Conservation (phyloP, 2,329 filamentous ascomycete genomes). For the Pseudocercospora fuligena region DNA sequence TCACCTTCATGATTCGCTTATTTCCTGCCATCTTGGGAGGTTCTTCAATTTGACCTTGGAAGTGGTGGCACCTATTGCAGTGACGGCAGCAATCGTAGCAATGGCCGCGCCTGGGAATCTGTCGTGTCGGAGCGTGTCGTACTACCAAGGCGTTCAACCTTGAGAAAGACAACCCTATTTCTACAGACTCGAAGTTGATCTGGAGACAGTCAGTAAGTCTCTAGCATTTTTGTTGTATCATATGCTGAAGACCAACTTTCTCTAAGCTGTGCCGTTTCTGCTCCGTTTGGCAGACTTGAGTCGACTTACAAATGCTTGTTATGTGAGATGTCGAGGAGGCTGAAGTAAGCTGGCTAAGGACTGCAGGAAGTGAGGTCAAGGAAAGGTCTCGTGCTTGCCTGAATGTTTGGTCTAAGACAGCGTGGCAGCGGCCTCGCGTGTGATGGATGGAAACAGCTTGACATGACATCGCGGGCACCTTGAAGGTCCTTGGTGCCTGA, state of each 20-base stretch:
- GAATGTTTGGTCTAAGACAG: background rate
- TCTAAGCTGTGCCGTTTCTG: too few relatives aligned
- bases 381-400: slow-evolving; percentile 7
- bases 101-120: too few relatives aligned
- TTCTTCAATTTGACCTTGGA: background rate
- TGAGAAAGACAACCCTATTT: too few relatives aligned
- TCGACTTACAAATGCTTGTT: background rate
- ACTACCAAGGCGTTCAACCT: too few relatives aligned
- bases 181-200: too few relatives aligned
- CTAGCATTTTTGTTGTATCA: too few relatives aligned
- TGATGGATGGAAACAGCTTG: background rate
- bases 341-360: background rate
- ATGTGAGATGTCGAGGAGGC: background rate
- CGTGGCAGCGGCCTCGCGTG: background rate
- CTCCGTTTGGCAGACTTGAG: too few relatives aligned
- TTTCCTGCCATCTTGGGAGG: slow-evolving; percentile 38
- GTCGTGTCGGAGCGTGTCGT: too few relatives aligned
- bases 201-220: too few relatives aligned
- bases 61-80: background rate
- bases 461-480: background rate
- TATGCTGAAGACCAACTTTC: too few relatives aligned
- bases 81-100: background rate
- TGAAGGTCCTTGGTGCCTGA: background rate
- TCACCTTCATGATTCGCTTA: slow-evolving; percentile 54
- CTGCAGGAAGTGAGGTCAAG: slow-evolving; percentile 12